A percentile compares a stretch with the other conserved stretches of the same genome.
These are phyloP conservation scores for Sclerotinia minor DNA, from an alignment of 2,329 filamentous ascomycete genomes.

Conservation along the genomic window DNA sequence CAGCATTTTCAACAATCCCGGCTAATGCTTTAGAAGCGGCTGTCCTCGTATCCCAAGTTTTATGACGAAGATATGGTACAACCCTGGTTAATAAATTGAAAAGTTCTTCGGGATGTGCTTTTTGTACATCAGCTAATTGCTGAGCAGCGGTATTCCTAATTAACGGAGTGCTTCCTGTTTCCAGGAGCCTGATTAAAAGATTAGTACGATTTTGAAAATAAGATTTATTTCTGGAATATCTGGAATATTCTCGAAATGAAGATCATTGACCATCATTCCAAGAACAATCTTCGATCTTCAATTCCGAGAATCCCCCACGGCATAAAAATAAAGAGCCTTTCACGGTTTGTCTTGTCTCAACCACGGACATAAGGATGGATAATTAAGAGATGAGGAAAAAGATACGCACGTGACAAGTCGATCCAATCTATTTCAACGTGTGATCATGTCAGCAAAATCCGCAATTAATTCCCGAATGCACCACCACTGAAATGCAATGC, in stretches of 20 bases:
- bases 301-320: background rate
- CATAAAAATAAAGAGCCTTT: background rate
- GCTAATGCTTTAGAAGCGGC: slow-evolving; percentile 93
- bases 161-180: slow-evolving; percentile 93
- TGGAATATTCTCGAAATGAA: slow-evolving; percentile 8
- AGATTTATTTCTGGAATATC: background rate
- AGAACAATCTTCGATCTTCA: background rate
- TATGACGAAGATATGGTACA: slow-evolving; percentile 91
- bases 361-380: slow-evolving; percentile 2
- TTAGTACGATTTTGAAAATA: slow-evolving; percentile 27
- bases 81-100: slow-evolving; percentile 93
- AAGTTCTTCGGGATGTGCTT: slow-evolving; percentile 94
- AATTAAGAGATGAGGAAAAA: background rate
- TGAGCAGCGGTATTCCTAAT: slow-evolving; percentile 97
- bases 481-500: background rate
- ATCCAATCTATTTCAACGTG: slow-evolving; percentile 62
- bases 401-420: slow-evolving; percentile 81
- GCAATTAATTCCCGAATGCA: slow-evolving; percentile 10
- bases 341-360: slow-evolving; percentile 14
- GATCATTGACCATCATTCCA: slow-evolving; percentile 5
- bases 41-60: slow-evolving; percentile 94
- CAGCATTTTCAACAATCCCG: slow-evolving; percentile 87
- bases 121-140: slow-evolving; percentile 96
- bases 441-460: slow-evolving; percentile 32
- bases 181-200: slow-evolving; percentile 68